phyloP scores from a whole-genome alignment of 1,139 yeast species.

The Pichia sp. region DNA sequence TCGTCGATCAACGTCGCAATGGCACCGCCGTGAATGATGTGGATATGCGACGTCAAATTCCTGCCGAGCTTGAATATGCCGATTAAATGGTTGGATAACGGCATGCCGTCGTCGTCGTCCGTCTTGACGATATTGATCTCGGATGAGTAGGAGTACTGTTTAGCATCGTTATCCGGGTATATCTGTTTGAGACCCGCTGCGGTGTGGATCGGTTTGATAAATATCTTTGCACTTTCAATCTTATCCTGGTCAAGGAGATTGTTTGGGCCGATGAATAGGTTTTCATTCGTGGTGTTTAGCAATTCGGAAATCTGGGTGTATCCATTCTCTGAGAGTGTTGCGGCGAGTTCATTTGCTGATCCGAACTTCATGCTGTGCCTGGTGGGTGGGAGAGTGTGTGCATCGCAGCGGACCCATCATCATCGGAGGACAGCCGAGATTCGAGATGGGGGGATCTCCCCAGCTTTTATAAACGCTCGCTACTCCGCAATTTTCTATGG shows the following conservation, averaged over 20 bases:
- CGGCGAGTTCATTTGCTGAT: neutral
- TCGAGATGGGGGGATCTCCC: too few species aligned
- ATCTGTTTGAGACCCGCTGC: slow-evolving; percentile 10
- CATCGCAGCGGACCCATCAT: too few species aligned
- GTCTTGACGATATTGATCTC: neutral
- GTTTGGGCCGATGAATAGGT: slow-evolving; percentile 28
- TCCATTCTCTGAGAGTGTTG: neutral
- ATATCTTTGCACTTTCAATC: slow-evolving; percentile 23
- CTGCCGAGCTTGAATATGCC: slow-evolving; percentile 49
- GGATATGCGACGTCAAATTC: slow-evolving; percentile 47
- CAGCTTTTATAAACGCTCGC: neutral
- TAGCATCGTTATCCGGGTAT: neutral
- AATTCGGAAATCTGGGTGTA: slow-evolving; percentile 22
- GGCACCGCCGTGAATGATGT: slow-evolving; percentile 57
- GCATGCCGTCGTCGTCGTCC: neutral
- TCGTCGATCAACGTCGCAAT: slow-evolving; percentile 55
- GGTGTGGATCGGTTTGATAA: slow-evolving; percentile 15
- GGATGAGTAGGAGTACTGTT: neutral
- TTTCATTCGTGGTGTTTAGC: slow-evolving; percentile 23
- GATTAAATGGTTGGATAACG: slow-evolving; percentile 35
- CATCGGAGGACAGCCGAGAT: too few species aligned
- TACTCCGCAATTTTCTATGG: neutral
- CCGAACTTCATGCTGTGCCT: slow-evolving; percentile 1
- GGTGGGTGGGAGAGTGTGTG: too few species aligned
- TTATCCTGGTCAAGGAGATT: slow-evolving; percentile 21